These are phyloP conservation scores for Betula pendula DNA, from an alignment of 306 rosid species.

Conservation along the genomic window DNA sequence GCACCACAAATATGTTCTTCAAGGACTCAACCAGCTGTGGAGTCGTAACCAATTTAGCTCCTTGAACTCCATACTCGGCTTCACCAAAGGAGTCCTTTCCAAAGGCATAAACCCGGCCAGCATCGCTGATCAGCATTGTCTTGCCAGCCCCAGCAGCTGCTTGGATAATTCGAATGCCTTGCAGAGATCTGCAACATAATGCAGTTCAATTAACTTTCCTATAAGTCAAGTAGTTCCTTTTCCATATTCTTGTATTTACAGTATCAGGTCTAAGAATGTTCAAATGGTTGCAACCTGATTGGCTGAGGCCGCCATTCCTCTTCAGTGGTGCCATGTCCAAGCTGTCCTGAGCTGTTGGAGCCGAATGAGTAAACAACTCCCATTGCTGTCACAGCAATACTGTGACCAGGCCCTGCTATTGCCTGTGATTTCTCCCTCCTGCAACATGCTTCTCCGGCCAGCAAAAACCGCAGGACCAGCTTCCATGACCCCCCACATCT, in stretches of 20 bases:
- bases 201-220: slow-evolving; percentile 48
- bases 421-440: slow-evolving; percentile 93
- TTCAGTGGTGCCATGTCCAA: slow-evolving; percentile 77
- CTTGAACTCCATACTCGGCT: slow-evolving; percentile 70
- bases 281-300: slow-evolving; percentile 62
- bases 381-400: slow-evolving; percentile 81
- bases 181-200: slow-evolving; percentile 79
- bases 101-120: slow-evolving; percentile 75
- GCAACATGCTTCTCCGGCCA: slow-evolving; percentile 87
- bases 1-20: slow-evolving; percentile 84
- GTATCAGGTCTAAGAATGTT: slow-evolving; percentile 18
- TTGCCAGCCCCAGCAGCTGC: slow-evolving; percentile 90
- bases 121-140: slow-evolving; percentile 91
- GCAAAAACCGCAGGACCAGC: slow-evolving; percentile 82
- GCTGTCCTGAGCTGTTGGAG: slow-evolving; percentile 91
- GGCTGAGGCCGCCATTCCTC: slow-evolving; percentile 78
- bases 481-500: slow-evolving; percentile 97
- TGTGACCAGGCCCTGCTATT: slow-evolving; percentile 96
- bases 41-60: slow-evolving; percentile 50
- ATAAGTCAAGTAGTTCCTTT: slow-evolving; percentile 41
- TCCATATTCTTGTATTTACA: slow-evolving; percentile 36
- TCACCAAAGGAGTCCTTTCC: slow-evolving; percentile 94
- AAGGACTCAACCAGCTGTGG: slow-evolving; percentile 80
- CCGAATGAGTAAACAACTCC: slow-evolving; percentile 86
- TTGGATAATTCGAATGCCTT: slow-evolving; percentile 82